Base-by-base conservation (phyloP, 257 asterid species). In the Salvia rosmarinus region DNA sequence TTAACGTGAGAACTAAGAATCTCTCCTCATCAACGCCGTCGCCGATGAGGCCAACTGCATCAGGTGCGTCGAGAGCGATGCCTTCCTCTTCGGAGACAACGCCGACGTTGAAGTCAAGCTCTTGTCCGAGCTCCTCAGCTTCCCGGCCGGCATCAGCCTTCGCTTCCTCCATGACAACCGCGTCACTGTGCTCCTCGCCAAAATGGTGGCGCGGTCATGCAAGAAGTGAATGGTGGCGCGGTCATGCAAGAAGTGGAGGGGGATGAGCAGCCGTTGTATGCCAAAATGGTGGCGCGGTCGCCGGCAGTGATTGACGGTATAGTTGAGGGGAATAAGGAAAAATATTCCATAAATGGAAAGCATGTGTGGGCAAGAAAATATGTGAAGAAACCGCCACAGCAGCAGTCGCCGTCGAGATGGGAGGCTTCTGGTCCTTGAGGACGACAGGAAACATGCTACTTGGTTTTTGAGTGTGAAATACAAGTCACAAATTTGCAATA, bases 341-440 rank as follows among this genome's bases (percentile, higher is more conserved):
- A 88, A 75, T 92, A 82, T 62, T 65, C 80, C 30, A 92, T 92
- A 16, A 85, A 85, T n/a, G 95, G 96, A 5, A 92, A 92, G 75
- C 96, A 92, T 64, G 97, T 90, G 0, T 88, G 96, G 88, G 96
- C 95, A 0, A 70, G 97, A 49, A 90, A 85, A 32, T 88, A 82
- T 35, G 82, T 85, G 21, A 89, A 79, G 81, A 85, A 61, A 11
- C 40, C 65, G 35, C 60, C 39, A 40, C 72, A 68, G n/a, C n/a
- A n/a, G n/a, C n/a, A n/a, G n/a, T n/a, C n/a, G n/a, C n/a, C n/a
- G n/a, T n/a, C n/a, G 13, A 79, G 64, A n/a, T 74, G 39, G n/a
- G 72, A 68, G 28, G 8, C 37, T 23, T 67, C 75, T 6, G 4
- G 35, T 19, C 46, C 69, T 30, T 34, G n/a, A n/a, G n/a, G n/a